Evolutionary conservation across 495 filamentous ascomycete species (phyloP), one percentile per base, ranked within the genome.

Genomic region (Penicillium fimorum): DNA sequence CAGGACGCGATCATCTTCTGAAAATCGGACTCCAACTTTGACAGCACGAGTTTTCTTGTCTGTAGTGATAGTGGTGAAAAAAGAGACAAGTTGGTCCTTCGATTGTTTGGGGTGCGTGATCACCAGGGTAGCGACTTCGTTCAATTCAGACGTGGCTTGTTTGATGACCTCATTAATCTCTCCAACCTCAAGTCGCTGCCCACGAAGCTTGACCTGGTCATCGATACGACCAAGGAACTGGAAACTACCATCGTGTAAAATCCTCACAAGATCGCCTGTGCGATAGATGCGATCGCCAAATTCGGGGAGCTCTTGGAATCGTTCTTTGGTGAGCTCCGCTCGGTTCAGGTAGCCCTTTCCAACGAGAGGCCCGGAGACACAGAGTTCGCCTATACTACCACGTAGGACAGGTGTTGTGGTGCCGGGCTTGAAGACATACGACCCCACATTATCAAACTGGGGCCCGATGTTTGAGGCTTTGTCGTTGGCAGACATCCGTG

Each of bases 281-380:
- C 77, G 66, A 41, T 80, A 80, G 59, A 80, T 75, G 43, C 67
- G 77, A 47, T 72, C 67, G 15, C 65, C 68, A 25, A 42, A 56
- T 33, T 65, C 62, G 41, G 72, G 74, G 4, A 71, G 61, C 6
- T 60, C 62, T 20, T 73, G 64, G 53, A 79, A 80, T 15, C 76
- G 71, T 42, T 66, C 66, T 33, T 58, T 57, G 8, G 70, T 74
- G 20, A 76, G 73, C 30, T 91, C 83, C 3, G 83, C 79, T 4
- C 90, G 80, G 41, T 92, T 92, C 38, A 94, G 76, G 61, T 97
- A 97, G 0, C 92, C 92, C 60, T 87, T 91, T 7, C 87, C 92
- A 32, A 97, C 91, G 5, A 97, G 77, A 55, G 85, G 87, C 0
- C 92, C 92, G 5, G 87, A 88, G 30, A 96, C 84, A 62, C 91